Conservation (phyloP, 805 yeast species). For the Candida sanyiensis region DNA sequence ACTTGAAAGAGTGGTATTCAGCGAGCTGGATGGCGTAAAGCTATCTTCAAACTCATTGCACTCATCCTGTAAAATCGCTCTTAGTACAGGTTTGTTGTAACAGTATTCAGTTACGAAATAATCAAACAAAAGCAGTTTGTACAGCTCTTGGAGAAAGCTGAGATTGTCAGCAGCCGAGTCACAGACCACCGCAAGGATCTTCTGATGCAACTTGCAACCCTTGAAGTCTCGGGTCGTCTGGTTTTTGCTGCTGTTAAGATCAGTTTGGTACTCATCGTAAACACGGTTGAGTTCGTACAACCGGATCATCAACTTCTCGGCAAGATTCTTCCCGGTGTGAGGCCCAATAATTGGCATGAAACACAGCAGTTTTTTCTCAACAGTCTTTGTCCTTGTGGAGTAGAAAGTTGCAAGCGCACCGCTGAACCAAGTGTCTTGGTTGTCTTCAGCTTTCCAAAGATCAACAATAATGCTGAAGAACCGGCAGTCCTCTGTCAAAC, state of each 20-base stretch:
- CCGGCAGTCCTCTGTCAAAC: constrained; percentile 1
- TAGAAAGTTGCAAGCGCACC: neutral
- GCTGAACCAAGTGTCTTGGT: neutral
- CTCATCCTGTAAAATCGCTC: neutral
- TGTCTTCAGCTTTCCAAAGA: constrained; percentile 1
- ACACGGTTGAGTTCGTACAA: neutral
- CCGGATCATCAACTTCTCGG: constrained; percentile 1
- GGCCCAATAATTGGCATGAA: neutral
- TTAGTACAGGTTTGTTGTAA: neutral
- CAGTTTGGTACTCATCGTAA: neutral
- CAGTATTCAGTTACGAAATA: neutral
- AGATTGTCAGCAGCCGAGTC: neutral
- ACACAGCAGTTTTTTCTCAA: neutral
- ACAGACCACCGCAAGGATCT: neutral
- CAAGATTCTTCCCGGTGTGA: neutral
- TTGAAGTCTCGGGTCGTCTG: neutral
- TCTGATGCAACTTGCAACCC: neutral
- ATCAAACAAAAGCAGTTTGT: neutral
- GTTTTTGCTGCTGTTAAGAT: neutral
- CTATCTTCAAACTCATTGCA: neutral
- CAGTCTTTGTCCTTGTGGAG: neutral
- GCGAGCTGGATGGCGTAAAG: constrained; percentile 1
- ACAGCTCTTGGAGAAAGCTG: neutral
- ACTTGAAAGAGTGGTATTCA: neutral
- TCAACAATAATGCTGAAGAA: neutral